phyloP scores from a whole-genome alignment of 2,329 filamentous ascomycete species.

The Stemphylium beticola region DNA sequence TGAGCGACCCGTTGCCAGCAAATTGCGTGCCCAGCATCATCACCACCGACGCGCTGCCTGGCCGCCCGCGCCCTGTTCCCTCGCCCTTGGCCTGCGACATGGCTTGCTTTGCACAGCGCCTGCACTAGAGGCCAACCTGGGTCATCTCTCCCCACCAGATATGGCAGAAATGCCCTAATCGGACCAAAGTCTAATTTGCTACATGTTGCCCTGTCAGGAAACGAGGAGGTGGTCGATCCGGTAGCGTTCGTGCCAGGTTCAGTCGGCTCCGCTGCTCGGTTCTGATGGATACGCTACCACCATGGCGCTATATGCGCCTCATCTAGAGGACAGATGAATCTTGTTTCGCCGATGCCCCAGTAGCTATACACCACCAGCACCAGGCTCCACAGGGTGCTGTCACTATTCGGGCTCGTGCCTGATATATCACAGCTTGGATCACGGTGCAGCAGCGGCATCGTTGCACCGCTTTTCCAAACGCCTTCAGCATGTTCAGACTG shows the following conservation, averaged over 20 bases:
- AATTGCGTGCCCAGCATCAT: conserved; percentile 24
- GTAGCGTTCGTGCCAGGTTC: conserved; percentile 33
- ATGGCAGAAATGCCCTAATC: no score
- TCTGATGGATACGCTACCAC: conserved; percentile 16
- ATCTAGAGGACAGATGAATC: conserved; percentile 24
- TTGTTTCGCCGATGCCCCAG: conserved; percentile 6
- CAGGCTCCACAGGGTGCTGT: conserved; percentile 1
- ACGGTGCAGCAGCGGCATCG: background rate
- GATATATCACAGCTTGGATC: background rate
- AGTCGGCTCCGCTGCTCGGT: conserved; percentile 28
- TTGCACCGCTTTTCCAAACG: conserved; percentile 4
- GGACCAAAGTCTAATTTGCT: background rate
- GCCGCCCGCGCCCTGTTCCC: conserved; percentile 10
- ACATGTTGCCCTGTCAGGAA: conserved; percentile 5
- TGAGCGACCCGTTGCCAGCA: conserved; percentile 24
- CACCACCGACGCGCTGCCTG: conserved; percentile 15
- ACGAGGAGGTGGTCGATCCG: conserved; percentile 17
- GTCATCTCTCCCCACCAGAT: background rate
- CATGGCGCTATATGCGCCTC: conserved; percentile 22
- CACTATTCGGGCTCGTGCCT: background rate
- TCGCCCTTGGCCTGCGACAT: background rate
- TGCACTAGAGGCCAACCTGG: background rate
- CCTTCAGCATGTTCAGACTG: background rate
- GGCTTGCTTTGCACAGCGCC: conserved; percentile 1
- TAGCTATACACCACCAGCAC: background rate